Percentiles rank a stretch among this genome's conserved stretches.
phyloP scores from a whole-genome alignment of 129 eudicot genomes.

The Lactuca saligna region DNA sequence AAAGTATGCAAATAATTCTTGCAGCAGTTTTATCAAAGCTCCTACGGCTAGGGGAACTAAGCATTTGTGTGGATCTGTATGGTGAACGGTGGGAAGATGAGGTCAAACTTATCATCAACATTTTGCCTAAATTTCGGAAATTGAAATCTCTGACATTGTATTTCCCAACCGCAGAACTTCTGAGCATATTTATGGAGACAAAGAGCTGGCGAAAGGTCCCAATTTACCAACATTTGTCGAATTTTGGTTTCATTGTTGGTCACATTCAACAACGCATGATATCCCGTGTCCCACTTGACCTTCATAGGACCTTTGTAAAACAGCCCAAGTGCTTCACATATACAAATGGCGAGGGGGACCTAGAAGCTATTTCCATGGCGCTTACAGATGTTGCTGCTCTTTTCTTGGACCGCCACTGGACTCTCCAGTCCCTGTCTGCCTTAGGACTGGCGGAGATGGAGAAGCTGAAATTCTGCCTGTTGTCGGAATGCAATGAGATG shows the following conservation, averaged over 20 bases:
- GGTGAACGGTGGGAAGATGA: constrained; percentile 29
- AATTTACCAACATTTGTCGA: constrained; percentile 1
- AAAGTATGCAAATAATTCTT: constrained; percentile 6
- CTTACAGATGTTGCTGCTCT: constrained; percentile 20
- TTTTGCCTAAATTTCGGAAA: constrained; percentile 3
- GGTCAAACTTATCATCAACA: neutral
- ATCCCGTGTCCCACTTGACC: constrained; percentile 21
- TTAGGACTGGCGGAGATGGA: constrained; percentile 16
- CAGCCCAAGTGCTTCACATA: constrained; percentile 24
- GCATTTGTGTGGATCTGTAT: constrained; percentile 13
- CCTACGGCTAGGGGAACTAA: constrained; percentile 6
- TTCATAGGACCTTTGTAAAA: constrained; percentile 9
- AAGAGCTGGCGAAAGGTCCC: neutral
- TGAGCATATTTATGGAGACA: constrained; percentile 2
- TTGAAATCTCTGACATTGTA: constrained; percentile 12
- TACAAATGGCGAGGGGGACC: constrained; percentile 25
- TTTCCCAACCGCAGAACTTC: constrained; percentile 12
- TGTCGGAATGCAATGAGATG: constrained; percentile 33
- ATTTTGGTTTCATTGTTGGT: constrained; percentile 28
- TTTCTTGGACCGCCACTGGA: constrained; percentile 22
- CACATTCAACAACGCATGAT: constrained; percentile 6
- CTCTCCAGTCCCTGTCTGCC: constrained; percentile 10
- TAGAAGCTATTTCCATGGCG: neutral
- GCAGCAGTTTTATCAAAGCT: constrained; percentile 7
- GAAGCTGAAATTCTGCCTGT: constrained; percentile 12